Conservation (phyloP, 345 rosid genomes). For the Lumnitzera racemosa region DNA sequence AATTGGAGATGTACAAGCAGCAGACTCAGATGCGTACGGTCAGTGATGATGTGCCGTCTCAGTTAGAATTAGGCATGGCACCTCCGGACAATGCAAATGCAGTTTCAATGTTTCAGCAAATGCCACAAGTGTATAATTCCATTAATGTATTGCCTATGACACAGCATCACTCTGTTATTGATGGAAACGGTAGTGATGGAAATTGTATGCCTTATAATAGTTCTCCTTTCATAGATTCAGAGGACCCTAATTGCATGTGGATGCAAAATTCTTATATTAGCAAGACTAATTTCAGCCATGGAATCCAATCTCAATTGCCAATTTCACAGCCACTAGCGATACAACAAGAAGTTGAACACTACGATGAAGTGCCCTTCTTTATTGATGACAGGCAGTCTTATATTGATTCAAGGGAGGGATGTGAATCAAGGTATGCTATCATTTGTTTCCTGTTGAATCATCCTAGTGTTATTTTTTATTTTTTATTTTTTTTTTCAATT, state of each 20-base stretch:
- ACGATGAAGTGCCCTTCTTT: slow-evolving; percentile 71
- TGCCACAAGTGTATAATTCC: slow-evolving; percentile 16
- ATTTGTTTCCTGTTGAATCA: background rate
- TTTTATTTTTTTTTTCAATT: no score
- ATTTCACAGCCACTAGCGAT: slow-evolving; percentile 28
- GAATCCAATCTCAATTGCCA: slow-evolving; percentile 40
- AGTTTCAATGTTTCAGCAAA: slow-evolving; percentile 23
- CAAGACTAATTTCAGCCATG: slow-evolving; percentile 14
- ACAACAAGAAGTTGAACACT: slow-evolving; percentile 49
- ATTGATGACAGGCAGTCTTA: slow-evolving; percentile 77
- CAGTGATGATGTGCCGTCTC: slow-evolving; percentile 45
- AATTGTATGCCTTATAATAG: slow-evolving; percentile 4
- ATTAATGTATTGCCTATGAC: slow-evolving; percentile 18
- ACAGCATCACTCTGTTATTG: slow-evolving; percentile 17
- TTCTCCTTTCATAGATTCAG: slow-evolving; percentile 32
- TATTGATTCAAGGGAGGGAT: slow-evolving; percentile 53
- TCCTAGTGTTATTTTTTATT: background rate
- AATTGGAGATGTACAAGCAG: slow-evolving; percentile 50
- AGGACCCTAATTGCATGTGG: slow-evolving; percentile 39
- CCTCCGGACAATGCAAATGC: slow-evolving; percentile 36
- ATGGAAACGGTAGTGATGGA: background rate
- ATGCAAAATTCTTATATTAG: slow-evolving; percentile 27
- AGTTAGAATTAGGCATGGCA: slow-evolving; percentile 72
- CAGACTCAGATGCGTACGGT: slow-evolving; percentile 21
- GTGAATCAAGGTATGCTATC: slow-evolving; percentile 39